Evolutionary conservation across 441 rosid species (phyloP), one percentile per base, ranked within the genome.

Genomic region (Gossypium schwendimanii): DNA sequence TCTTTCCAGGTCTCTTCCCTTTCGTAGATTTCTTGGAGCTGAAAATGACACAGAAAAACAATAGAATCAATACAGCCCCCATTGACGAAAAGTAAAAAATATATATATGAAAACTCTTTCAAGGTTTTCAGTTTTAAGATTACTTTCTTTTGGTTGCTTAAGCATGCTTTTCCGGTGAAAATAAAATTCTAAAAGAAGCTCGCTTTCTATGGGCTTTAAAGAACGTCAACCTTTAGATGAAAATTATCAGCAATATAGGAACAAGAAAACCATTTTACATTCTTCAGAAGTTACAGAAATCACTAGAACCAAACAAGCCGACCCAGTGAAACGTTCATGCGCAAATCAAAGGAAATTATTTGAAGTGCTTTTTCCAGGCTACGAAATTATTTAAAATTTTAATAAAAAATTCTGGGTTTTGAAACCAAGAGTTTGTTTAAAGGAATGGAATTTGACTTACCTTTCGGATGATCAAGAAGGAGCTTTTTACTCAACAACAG

Each of bases 401-500:
- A 39, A 8, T 39, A 39, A 39, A 39, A 39, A 39, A 39, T 39
- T 39, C 44, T 47, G 64, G 70, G 9, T 76, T 65, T 65, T 12
- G 69, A 57, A 23, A 65, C 80, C 84, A 71, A 84, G 71, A 76
- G 72, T 76, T 41, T 82, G 75, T 73, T 75, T 69, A 55, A 61
- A 75, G 80, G 63, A 76, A 59, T 66, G 72, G 82, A 64, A 70
- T 75, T 58, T 80, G 82, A 76, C 86, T 83, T 80, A 81, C 92
- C 88, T 80, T 81, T 20, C 75, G 44, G 86, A 57, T 87, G 86
- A 59, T 78, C 80, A 71, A 78, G 39, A 69, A 78, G 49, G 44
- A 8, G 44, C 85, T 93, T 93, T 79, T 87, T 78, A 81, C 98
- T 80, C 45, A 91, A 83, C 3, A 85, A 78, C 90, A 91, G 0